Evolutionary conservation across 1,284 basidiomycete species (phyloP), one percentile per base, ranked within the genome.

Genomic region (Ustilago hordei): DNA sequence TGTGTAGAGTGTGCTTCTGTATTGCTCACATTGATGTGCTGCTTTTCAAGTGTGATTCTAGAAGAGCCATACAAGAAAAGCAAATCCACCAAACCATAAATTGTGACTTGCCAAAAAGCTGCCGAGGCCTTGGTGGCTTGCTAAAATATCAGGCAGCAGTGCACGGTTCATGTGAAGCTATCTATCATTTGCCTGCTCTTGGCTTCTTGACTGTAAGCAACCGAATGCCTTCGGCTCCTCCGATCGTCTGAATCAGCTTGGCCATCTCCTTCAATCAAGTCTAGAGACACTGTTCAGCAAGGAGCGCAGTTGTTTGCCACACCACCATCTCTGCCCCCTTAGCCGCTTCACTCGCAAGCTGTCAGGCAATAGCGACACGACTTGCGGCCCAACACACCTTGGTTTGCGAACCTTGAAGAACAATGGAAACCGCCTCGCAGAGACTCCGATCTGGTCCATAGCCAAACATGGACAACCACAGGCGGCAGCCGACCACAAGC

Each of bases 401-500:
- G 43, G 11, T 19, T 15, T 52, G 43, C 35, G 52, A 36, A 9
- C 4, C 11, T 23, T 47, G 35, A 55, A 48, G 32, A 0, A 60
- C 52, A 19, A 69, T 63, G 60, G 17, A 13, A 2, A 1, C 23
- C 2, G 34, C 36, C 19, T 55, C 43, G 9, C 13, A 34, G 12
- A 13, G 13, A 13, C 31, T 15, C 31, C 47, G 52, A 15, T 8
- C 41, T 15, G 57, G 52, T 54, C 19, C 60, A 55, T 63, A 63
- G 47, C 50, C 56, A 55, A 35, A 39, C 45, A 54, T 48, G 55
- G 41, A 59, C 39, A 35, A 36, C 17, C 53, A 19, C 17, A 34
- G 50, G 38, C 50, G 31, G 9, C 8, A 34, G 12, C 35, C 39
- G 7, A 12, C 15, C 6, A 31, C 38, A 11, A 11, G 23, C 28